Conservation (phyloP, 306 rosid genomes). For the Glycine soja region DNA sequence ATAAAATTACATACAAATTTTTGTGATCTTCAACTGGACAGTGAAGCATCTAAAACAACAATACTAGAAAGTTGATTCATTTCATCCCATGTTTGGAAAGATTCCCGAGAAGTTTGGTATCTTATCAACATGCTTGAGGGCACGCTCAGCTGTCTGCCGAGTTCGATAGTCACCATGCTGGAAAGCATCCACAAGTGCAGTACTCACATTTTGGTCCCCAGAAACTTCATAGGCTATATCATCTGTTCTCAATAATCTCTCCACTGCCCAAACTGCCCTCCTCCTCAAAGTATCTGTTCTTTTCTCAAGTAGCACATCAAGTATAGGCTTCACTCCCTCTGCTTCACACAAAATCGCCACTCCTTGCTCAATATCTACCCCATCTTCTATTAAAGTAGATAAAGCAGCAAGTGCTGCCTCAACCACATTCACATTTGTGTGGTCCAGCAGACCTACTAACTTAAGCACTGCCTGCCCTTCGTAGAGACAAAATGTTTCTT, state of each 20-base stretch:
- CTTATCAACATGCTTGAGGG: conserved; percentile 93
- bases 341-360: conserved; percentile 73
- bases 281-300: conserved; percentile 82
- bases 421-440: conserved; percentile 84
- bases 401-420: conserved; percentile 97
- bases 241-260: conserved; percentile 85
- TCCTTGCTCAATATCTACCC: conserved; percentile 84
- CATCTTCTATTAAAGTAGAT: conserved; percentile 87
- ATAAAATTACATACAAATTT: conserved; percentile 53
- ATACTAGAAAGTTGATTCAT: not conserved
- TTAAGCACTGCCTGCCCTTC: conserved; percentile 83
- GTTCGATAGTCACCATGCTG: conserved; percentile 95
- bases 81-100: conserved; percentile 67
- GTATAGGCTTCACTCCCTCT: conserved; percentile 80
- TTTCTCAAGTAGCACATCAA: conserved; percentile 85
- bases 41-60: conserved; percentile 40
- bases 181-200: conserved; percentile 98
- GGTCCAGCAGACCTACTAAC: conserved; percentile 90
- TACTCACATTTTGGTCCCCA: conserved; percentile 82
- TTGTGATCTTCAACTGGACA: not conserved
- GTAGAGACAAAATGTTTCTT: conserved; percentile 80
- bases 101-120: conserved; percentile 98
- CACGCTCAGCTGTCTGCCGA: conserved; percentile 92
- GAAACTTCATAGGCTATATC: conserved; percentile 83
- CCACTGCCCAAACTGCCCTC: conserved; percentile 93